Base-by-base conservation (phyloP, 257 asterid species). In the Salvia miltiorrhiza region DNA sequence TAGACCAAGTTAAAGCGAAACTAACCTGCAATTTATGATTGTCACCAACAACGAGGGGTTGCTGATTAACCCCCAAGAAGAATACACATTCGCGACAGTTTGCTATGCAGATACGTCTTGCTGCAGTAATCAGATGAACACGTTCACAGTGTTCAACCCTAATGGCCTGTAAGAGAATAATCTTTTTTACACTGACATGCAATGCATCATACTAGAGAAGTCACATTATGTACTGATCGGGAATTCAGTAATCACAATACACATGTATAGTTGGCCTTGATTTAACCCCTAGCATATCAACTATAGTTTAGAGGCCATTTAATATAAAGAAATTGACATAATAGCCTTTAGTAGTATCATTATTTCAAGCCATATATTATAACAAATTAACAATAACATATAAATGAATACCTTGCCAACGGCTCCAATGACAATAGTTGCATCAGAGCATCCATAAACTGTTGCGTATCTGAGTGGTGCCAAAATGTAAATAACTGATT, bases 121-220 rank as follows among this genome's bases (percentile, higher is more conserved):
- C 88, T 43, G 98, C 96, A 72, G 89, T 83, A 73, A 93, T 86
- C 72, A 93, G 81, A 75, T 93, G 98, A 56, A 93, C 97, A 17
- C 98, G 97, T 79, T 93, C 98, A 78, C 98, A 93, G 63, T 90
- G 98, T 78, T 93, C 98, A 75, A 92, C 87, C 79, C 98, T 89
- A 62, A 92, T 83, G 57, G 98, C 97, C 98, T 92, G 86, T 72
- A 63, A 73, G 54, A 75, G 54, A 65, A 26, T 40, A 39, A 63
- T 12, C 45, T 14, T 17, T 47, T 40, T 44, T 28, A 48, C 16
- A 63, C 30, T 14, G 33, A 63, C 32, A 53, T 73, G 33, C 41
- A 60, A 78, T 65, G 63, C 48, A 70, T 32, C 71, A 61, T 32
- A 57, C 43, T 53, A 62, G 67, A 65, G 14, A 62, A 62, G 70